Conservation (phyloP, 208 protist genomes). For the Novymonas esmeraldas region DNA sequence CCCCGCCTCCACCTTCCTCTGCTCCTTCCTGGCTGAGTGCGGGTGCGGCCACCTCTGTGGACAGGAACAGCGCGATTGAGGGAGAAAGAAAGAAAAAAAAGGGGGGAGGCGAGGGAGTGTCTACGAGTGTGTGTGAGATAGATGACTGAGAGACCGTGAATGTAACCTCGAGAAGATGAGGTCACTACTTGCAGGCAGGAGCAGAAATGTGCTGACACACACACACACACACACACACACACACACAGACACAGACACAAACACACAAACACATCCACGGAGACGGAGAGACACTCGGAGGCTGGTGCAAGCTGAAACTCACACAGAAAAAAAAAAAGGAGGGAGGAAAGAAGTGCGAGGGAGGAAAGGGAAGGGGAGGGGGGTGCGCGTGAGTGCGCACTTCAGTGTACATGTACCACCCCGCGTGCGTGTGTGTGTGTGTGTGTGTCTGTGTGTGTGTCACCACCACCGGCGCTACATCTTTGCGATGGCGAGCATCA, state of each 20-base stretch:
- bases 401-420: background rate
- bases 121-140: background rate
- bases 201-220: background rate
- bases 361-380: background rate
- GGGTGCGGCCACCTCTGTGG: too few species aligned
- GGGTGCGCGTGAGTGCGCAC: background rate
- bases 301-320: too few species aligned
- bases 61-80: background rate
- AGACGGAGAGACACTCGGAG: too few species aligned
- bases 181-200: too few species aligned
- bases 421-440: background rate
- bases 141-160: background rate
- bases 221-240: background rate
- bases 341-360: background rate
- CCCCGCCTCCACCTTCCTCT: too few species aligned
- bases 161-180: too few species aligned
- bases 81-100: background rate
- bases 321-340: background rate
- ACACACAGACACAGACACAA: background rate
- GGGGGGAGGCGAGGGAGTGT: background rate
- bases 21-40: too few species aligned
- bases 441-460: background rate
- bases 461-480: conserved; percentile 35
- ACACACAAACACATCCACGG: too few species aligned
- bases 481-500: conserved; percentile 80